phyloP scores from a whole-genome alignment of 2,329 filamentous ascomycete species.

The Aspergillus sp. region DNA sequence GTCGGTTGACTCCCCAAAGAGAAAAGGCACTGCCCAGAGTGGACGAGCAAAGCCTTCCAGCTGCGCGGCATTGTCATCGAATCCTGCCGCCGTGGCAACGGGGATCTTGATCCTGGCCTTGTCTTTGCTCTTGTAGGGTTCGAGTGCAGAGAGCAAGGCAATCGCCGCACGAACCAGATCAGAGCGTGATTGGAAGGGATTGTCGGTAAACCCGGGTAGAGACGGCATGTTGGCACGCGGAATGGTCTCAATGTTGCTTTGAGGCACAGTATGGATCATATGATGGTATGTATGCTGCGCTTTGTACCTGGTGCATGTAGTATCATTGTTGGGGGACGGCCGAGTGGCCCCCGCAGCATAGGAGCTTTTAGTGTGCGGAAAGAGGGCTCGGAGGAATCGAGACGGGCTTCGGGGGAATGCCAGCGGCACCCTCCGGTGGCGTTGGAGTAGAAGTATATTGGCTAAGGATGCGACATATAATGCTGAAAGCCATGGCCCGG shows the following conservation, averaged over 20 bases:
- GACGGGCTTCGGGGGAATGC: too few species aligned
- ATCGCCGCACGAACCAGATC: conserved; percentile 37
- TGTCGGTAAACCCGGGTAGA: conserved; percentile 42
- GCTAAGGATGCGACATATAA: too few species aligned
- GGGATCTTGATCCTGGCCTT: conserved; percentile 40
- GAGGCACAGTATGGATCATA: not conserved
- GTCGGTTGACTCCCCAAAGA: conserved; percentile 7
- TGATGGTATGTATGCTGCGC: not conserved
- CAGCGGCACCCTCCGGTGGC: too few species aligned
- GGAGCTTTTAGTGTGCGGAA: too few species aligned
- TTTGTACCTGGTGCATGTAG: too few species aligned
- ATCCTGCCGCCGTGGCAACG: conserved; percentile 40
- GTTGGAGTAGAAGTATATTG: too few species aligned
- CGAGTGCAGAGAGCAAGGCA: conserved; percentile 28
- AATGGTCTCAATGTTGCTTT: not conserved
- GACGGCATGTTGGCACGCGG: conserved; percentile 13
- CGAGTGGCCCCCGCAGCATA: too few species aligned
- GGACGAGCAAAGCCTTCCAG: conserved; percentile 46
- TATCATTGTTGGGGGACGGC: too few species aligned
- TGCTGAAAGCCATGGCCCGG: too few species aligned
- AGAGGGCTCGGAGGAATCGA: too few species aligned
- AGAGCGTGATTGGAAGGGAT: conserved; percentile 34
- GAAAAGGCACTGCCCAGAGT: conserved; percentile 22
- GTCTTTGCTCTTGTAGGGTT: conserved; percentile 32
- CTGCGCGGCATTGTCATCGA: conserved; percentile 47